Percentiles rank a stretch among this genome's conserved stretches.
Evolutionary conservation across 1,139 yeast species (phyloP).

Genomic region (Zygotorulaspora mrakii): DNA sequence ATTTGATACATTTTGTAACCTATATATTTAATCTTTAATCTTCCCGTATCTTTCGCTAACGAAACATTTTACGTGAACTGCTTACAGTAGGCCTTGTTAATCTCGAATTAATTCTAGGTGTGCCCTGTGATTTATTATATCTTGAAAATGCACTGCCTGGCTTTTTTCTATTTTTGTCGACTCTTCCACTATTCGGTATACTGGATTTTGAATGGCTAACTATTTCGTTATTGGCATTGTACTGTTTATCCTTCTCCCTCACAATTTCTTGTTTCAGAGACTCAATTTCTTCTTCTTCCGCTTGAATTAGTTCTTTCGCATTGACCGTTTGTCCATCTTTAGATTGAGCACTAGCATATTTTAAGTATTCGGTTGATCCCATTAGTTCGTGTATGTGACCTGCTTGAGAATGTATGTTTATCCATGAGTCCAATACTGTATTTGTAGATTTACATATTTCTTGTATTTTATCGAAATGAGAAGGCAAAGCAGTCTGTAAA

Average conservation of each 20-base stretch:
- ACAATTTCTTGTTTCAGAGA: slow-evolving; percentile 21
- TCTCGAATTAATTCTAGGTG: slow-evolving; percentile 17
- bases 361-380: slow-evolving; percentile 25
- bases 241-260: slow-evolving; percentile 17
- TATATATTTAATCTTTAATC: slow-evolving; percentile 5
- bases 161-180: slow-evolving; percentile 2
- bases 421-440: slow-evolving; percentile 33
- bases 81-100: slow-evolving; percentile 23
- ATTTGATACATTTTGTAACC: slow-evolving; percentile 1
- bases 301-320: slow-evolving; percentile 18
- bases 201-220: neutral
- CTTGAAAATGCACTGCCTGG: slow-evolving; percentile 2
- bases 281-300: slow-evolving; percentile 22
- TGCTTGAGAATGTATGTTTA: slow-evolving; percentile 35
- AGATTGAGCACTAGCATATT: slow-evolving; percentile 16
- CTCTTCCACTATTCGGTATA: slow-evolving; percentile 4
- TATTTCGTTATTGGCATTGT: neutral
- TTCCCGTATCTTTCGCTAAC: slow-evolving; percentile 6
- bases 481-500: slow-evolving; percentile 23
- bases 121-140: slow-evolving; percentile 14
- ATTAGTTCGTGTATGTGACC: slow-evolving; percentile 31
- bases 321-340: slow-evolving; percentile 16
- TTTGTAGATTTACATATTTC: slow-evolving; percentile 33
- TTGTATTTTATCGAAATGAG: slow-evolving; percentile 27
- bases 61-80: slow-evolving; percentile 24